Evolutionary conservation across 306 rosid genomes (phyloP), one percentile per base, ranked within the genome.

Genomic region (Luffa acutangula): DNA sequence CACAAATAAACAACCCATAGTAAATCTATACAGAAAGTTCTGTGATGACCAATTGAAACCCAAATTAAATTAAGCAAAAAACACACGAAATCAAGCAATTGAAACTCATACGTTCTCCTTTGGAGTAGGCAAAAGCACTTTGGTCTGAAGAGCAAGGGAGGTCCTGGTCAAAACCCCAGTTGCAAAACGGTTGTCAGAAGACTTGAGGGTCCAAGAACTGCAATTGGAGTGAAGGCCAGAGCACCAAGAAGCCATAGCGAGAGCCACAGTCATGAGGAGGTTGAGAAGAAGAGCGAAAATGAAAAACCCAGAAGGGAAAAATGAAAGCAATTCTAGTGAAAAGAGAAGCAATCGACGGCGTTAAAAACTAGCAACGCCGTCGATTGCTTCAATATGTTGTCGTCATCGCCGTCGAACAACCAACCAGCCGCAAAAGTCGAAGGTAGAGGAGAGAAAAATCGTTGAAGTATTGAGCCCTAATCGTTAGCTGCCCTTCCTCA

Each of bases 231-330:
- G 91, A 83, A 83, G 72, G 54, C 87, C 89, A 69, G 84, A 63
- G 74, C 82, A 54, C 82, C 81, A 93, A 83, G 89, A 87, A 86
- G 90, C 85, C 91, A 89, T 80, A 76, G 93, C 84, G 75, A 87
- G 84, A 74, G 90, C 87, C 91, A 92, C 87, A 69, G 56, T 79
- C 15, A 6, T 42, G 48, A 48, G 51, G 14, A 52, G 60, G 11
- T 46, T 9, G 49, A 10, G 52, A 2, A 64, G 20, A 80, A 57
- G 51, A 20, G 54, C 15, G 56, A 54, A 31, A 13, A 31, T 34
- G 6, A 9, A 34, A 60, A 75, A 64, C 54, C 34, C 82, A 43
- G 75, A 57, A 17, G 43, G 1, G 52, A 65, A 14, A 69, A 25
- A 14, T 2, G 33, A 36, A 25, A 65, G 7, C 9, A 53, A 46